phyloP scores from a whole-genome alignment of 495 filamentous ascomycete species.

The Penicillium angulare region DNA sequence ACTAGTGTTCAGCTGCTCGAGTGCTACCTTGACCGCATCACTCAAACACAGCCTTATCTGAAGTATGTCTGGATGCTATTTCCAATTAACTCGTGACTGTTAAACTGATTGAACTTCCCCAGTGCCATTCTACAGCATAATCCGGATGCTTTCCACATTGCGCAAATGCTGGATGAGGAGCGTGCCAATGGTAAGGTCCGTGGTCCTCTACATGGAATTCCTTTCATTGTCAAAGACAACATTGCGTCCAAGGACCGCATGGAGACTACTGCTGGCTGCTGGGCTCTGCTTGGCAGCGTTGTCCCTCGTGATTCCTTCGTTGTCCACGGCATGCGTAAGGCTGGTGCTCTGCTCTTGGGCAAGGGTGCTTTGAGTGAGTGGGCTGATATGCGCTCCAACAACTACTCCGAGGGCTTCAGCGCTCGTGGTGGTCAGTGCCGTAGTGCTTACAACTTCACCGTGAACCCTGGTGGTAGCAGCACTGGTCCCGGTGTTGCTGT shows the following conservation, averaged over 20 bases:
- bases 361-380: constrained; percentile 71
- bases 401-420: constrained; percentile 69
- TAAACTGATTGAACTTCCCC: neutral
- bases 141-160: constrained; percentile 59
- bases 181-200: constrained; percentile 52
- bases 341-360: constrained; percentile 67
- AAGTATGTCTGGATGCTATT: constrained; percentile 40
- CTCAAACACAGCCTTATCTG: constrained; percentile 56
- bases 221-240: constrained; percentile 74
- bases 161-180: constrained; percentile 57
- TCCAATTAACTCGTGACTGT: neutral
- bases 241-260: constrained; percentile 68
- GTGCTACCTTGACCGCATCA: constrained; percentile 54
- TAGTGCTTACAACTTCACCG: constrained; percentile 66
- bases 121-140: constrained; percentile 60
- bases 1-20: constrained; percentile 47
- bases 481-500: constrained; percentile 63
- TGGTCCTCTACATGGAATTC: constrained; percentile 68
- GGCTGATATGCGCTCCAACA: constrained; percentile 70
- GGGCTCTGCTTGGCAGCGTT: constrained; percentile 60
- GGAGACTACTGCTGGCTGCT: constrained; percentile 62
- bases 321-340: constrained; percentile 57
- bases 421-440: constrained; percentile 63
- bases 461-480: constrained; percentile 66
- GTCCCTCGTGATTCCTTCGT: constrained; percentile 67